Evolutionary conservation across 2,329 filamentous ascomycete species (phyloP).

Genomic region (Beauveria rudraprayagi): DNA sequence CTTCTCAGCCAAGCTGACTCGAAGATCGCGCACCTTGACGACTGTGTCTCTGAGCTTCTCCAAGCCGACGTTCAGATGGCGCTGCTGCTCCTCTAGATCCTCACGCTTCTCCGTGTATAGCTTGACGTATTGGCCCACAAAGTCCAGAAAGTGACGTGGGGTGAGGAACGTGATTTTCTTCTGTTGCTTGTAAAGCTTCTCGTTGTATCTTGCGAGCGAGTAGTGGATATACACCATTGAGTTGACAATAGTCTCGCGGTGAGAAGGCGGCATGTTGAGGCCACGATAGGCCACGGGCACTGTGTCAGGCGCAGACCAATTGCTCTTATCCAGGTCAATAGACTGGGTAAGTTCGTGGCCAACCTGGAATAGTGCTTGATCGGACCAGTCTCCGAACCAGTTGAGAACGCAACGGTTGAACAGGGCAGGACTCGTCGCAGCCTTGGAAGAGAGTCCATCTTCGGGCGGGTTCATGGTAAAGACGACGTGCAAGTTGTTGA

Average conservation of each 20-base stretch:
- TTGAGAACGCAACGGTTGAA: slow-evolving; percentile 99
- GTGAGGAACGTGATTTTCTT: slow-evolving; percentile 89
- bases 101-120: slow-evolving; percentile 98
- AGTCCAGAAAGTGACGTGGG: slow-evolving; percentile 93
- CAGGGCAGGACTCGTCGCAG: slow-evolving; percentile 90
- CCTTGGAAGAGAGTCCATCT: slow-evolving; percentile 89
- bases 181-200: slow-evolving; percentile 82
- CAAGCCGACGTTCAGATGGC: slow-evolving; percentile 94
- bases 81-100: slow-evolving; percentile 95
- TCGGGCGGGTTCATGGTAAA: slow-evolving; percentile 99
- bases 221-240: slow-evolving; percentile 99
- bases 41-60: slow-evolving; percentile 96
- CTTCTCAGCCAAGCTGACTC: slow-evolving; percentile 86
- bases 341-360: slow-evolving; percentile 90
- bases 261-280: slow-evolving; percentile 74
- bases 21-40: slow-evolving; percentile 89
- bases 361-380: slow-evolving; percentile 97
- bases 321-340: slow-evolving; percentile 86
- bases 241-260: slow-evolving; percentile 89
- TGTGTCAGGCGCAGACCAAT: slow-evolving; percentile 78
- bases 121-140: slow-evolving; percentile 94
- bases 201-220: slow-evolving; percentile 84
- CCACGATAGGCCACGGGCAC: slow-evolving; percentile 89
- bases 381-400: slow-evolving; percentile 99
- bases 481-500: slow-evolving; percentile 97